Percentiles rank a stretch among this genome's conserved stretches.
Evolutionary conservation across 1,284 basidiomycete genomes (phyloP).

Genomic region (Porogramme epimiltina): DNA sequence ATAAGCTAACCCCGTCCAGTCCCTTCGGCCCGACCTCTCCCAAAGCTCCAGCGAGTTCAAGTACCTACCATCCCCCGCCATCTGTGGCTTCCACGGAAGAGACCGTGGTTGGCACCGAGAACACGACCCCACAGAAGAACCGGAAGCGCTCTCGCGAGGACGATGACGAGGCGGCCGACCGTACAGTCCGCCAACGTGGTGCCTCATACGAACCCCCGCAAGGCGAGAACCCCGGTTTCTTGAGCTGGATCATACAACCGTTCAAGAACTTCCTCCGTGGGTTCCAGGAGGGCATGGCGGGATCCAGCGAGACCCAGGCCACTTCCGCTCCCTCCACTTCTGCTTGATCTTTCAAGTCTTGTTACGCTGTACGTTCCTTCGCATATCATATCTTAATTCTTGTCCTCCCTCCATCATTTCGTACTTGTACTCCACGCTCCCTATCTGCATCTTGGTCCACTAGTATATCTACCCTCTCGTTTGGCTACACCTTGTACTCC

Average conservation of each 20-base stretch:
- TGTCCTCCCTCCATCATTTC: too few relatives aligned
- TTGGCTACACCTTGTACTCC: too few relatives aligned
- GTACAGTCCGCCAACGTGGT: conserved; percentile 51
- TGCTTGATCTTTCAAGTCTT: too few relatives aligned
- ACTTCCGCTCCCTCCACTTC: too few relatives aligned
- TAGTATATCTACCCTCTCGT: too few relatives aligned
- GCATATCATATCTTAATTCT: too few relatives aligned
- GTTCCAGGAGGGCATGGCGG: conserved; percentile 56
- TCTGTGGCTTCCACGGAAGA: conserved; percentile 44
- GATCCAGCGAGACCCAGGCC: too few relatives aligned
- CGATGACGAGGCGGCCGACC: conserved; percentile 31
- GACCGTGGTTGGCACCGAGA: conserved; percentile 39
- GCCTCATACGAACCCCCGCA: conserved; percentile 45
- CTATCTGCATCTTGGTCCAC: too few relatives aligned
- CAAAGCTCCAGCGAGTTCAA: conserved; percentile 19
- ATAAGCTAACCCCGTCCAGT: background rate
- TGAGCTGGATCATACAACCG: conserved; percentile 62
- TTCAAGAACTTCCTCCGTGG: conserved; percentile 64
- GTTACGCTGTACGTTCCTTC: too few relatives aligned
- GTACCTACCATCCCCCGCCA: conserved; percentile 30
- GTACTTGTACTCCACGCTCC: too few relatives aligned
- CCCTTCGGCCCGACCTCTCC: background rate
- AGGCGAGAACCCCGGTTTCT: conserved; percentile 43
- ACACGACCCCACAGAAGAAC: conserved; percentile 27
- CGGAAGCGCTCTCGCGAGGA: conserved; percentile 51